Evolutionary conservation across 208 protist genomes (phyloP), one percentile per base, ranked within the genome.

Genomic region (Trypanosoma scelopori): DNA sequence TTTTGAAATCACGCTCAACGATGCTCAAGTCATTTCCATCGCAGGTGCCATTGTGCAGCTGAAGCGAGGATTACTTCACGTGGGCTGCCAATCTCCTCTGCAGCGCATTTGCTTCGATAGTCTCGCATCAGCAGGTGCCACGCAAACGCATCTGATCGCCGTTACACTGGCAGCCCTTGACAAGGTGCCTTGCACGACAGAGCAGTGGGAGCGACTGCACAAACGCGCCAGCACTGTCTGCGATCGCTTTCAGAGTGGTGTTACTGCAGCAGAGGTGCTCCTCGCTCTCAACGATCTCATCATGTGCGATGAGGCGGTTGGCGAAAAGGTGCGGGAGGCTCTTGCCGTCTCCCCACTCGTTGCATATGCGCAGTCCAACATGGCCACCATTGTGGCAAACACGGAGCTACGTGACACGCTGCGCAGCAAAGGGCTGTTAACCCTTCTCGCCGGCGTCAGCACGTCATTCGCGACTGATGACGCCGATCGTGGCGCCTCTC

Each of bases 261-360:
- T 47, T 18, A 50, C 64, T 18, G 74, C 81, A 1, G 74, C 74
- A 3, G 81, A 83, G 65, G 81, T 87, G 20, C 63, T 87, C 15
- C 45, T 83, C 27, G 68, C 72, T 1, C 53, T 87, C 11, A 48
- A 73, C 45, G 60, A 76, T 16, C 42, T 87, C 15, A 65, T 71
- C 11, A 30, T 41, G 5, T 55, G 39, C 20, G 55, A 59, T 13
- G 69, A 58, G 12, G n/a, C 5, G 1, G 30, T 13, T 28, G 52
- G 56, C 32, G 16, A 25, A 6, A 58, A 69, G 18, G 55, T 41
- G 15, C 27, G 41, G 5, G 69, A 75, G 9, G 23, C 46, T 20
- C 46, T 70, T 16, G 55, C 53, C 2, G 42, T 56, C n/a, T 66
- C 71, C n/a, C 56, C 63, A 1, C 52, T 76, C 13, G 12, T 62